These are phyloP conservation scores for Nothophytophthora sp. DNA, from an alignment of 352 stramenopile genomes.

Conservation along the genomic window DNA sequence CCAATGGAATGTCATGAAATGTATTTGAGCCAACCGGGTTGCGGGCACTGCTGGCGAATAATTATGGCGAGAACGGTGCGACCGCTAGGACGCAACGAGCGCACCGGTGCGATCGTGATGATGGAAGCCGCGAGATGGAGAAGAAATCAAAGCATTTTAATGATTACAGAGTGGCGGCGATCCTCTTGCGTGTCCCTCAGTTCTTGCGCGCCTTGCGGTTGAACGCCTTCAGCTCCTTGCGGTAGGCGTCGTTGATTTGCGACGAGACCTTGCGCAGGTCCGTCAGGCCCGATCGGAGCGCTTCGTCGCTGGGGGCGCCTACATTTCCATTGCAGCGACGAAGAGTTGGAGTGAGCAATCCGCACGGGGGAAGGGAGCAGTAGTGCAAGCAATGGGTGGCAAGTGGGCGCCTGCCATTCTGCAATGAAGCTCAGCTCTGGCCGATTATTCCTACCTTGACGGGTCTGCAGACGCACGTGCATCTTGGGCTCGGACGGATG, in stretches of 20 bases:
- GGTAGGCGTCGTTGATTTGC: slow-evolving; percentile 73
- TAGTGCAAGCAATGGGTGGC: too few species aligned
- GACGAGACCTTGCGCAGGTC: slow-evolving; percentile 77
- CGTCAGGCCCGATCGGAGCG: slow-evolving; percentile 60
- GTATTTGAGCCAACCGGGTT: neutral
- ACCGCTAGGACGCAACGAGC: too few species aligned
- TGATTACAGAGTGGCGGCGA: slow-evolving; percentile 21
- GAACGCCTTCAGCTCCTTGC: slow-evolving; percentile 84
- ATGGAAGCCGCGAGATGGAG: neutral
- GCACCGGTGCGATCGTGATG: too few species aligned
- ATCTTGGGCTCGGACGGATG: slow-evolving; percentile 95
- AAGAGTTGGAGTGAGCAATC: slow-evolving; percentile 1
- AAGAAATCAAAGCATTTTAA: slow-evolving; percentile 29
- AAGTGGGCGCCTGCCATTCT: too few species aligned
- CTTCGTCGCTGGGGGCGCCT: slow-evolving; percentile 65
- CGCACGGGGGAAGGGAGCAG: too few species aligned
- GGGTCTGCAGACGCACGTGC: slow-evolving; percentile 93
- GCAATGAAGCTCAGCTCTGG: neutral
- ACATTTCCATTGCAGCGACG: neutral
- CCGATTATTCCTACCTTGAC: slow-evolving; percentile 39
- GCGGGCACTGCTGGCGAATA: neutral
- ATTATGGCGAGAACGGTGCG: neutral
- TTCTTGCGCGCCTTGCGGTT: slow-evolving; percentile 80
- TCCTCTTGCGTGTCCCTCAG: slow-evolving; percentile 18
- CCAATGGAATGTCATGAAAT: slow-evolving; percentile 10